A percentile compares a stretch with the other conserved stretches of the same genome.
Conservation (phyloP, 2,329 filamentous ascomycete genomes). For the Trichoderma aggressivum region DNA sequence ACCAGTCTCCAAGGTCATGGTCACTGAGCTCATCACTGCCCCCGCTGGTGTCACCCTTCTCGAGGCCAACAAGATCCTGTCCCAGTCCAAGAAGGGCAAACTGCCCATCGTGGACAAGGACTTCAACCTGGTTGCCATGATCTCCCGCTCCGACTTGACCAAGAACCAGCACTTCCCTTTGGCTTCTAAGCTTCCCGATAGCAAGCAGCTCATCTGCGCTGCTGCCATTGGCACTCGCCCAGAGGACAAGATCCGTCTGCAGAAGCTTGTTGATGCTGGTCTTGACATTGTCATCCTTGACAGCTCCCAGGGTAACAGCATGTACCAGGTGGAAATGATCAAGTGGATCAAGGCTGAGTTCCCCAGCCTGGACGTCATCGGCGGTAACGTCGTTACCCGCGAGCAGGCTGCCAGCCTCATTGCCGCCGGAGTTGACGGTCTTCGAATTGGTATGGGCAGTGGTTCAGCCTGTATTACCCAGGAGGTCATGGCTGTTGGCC, state of each 20-base stretch:
- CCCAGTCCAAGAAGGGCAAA: slow-evolving; percentile 97
- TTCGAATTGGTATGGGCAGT: slow-evolving; percentile 98
- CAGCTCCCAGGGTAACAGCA: slow-evolving; percentile 95
- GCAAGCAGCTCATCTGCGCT: slow-evolving; percentile 94
- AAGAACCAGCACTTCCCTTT: slow-evolving; percentile 98
- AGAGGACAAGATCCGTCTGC: slow-evolving; percentile 82
- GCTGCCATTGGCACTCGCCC: slow-evolving; percentile 93
- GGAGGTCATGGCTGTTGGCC: slow-evolving; percentile 98
- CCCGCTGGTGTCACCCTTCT: slow-evolving; percentile 74
- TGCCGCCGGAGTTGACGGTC: slow-evolving; percentile 88
- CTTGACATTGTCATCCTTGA: slow-evolving; percentile 94
- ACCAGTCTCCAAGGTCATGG: slow-evolving; percentile 87
- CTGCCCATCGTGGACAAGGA: slow-evolving; percentile 83
- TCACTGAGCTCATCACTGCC: slow-evolving; percentile 88
- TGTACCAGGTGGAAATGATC: slow-evolving; percentile 99
- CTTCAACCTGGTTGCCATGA: slow-evolving; percentile 85
- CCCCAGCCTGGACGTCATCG: slow-evolving; percentile 88
- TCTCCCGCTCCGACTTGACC: slow-evolving; percentile 92
- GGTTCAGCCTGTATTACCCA: slow-evolving; percentile 98
- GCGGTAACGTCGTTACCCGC: slow-evolving; percentile 95
- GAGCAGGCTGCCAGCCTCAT: slow-evolving; percentile 93
- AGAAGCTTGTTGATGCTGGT: slow-evolving; percentile 88
- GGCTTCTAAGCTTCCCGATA: slow-evolving; percentile 92
- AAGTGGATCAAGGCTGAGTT: slow-evolving; percentile 88
- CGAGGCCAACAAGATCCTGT: slow-evolving; percentile 90